Evolutionary conservation across 108 stramenopile genomes (phyloP), one percentile per base, ranked within the genome.

Genomic region (Thalassiosira profunda): DNA sequence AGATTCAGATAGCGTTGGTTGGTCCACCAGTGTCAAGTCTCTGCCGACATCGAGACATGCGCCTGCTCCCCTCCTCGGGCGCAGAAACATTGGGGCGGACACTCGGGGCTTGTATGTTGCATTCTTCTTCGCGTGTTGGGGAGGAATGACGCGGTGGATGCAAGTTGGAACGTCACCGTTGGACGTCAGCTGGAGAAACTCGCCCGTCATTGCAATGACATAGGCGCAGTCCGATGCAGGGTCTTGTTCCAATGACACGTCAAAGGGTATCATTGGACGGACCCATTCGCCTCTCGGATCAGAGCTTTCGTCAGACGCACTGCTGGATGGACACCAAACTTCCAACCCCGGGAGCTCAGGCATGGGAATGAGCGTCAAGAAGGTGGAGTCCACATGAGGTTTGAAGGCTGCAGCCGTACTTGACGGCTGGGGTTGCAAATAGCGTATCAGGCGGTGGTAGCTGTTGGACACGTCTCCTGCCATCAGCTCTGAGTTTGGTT

Each of bases 311-410:
- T 18, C 65, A 60, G 29, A 42, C 23, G 9, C 12, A 14, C 18
- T 51, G 14, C 21, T 10, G 11, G 68, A 64, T 10, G 76, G 76
- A 23, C 70, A 77, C 76, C 76, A 77, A 33, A 77, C 70, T 55
- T 77, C 76, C 30, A 77, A 48, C 4, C 76, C 70, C n/a, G 76
- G 63, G 34, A 76, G 35, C 6, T 71, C 53, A 12, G 75, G 75
- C 75, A 76, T 76, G 8, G 75, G 75, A 30, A 76, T 76, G 45
- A 76, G 31, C 0, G 75, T 76, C 34, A 76, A 40, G 51, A 76
- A 76, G 2, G 75, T 48, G 20, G 70, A 71, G 26, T 76, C 75
- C 10, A 76, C 70, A 56, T 76, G 75, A 43, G 75, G 24, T 29
- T 41, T 14, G 48, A 76, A 76, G 44, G 75, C 61, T 11, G 70